Conservation (phyloP, 2,329 filamentous ascomycete genomes). For the Colletotrichum plurivorum region DNA sequence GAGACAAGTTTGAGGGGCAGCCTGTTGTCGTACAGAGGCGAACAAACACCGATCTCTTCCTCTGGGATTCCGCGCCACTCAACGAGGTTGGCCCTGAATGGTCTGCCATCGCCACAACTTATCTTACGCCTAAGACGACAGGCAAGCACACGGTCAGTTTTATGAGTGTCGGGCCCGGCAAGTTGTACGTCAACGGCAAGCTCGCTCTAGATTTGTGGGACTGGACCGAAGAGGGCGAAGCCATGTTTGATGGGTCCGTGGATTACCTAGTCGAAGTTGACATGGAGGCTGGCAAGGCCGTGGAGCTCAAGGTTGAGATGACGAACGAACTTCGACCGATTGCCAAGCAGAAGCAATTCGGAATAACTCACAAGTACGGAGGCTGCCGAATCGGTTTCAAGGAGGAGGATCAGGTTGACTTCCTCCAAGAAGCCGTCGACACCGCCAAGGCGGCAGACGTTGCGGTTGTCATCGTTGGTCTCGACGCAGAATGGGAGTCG, state of each 20-base stretch:
- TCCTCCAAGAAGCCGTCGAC: slow-evolving; percentile 75
- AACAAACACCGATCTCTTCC: slow-evolving; percentile 76
- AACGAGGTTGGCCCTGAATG: slow-evolving; percentile 73
- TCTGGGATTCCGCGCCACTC: slow-evolving; percentile 78
- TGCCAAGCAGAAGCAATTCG: slow-evolving; percentile 70
- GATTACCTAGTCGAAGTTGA: slow-evolving; percentile 74
- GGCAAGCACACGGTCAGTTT: slow-evolving; percentile 78
- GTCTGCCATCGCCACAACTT: slow-evolving; percentile 74
- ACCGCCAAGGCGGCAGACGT: slow-evolving; percentile 75
- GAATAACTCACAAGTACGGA: slow-evolving; percentile 75
- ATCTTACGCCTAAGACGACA: slow-evolving; percentile 69
- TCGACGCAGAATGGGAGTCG: slow-evolving; percentile 83
- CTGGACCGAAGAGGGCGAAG: slow-evolving; percentile 78
- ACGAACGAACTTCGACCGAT: slow-evolving; percentile 76
- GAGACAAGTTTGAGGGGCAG: slow-evolving; percentile 72
- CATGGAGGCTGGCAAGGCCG: slow-evolving; percentile 70
- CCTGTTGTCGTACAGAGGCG: slow-evolving; percentile 71
- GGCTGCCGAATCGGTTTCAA: slow-evolving; percentile 81
- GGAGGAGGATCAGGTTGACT: slow-evolving; percentile 73
- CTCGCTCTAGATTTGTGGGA: slow-evolving; percentile 76
- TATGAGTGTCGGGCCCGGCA: slow-evolving; percentile 76
- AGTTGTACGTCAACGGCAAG: slow-evolving; percentile 71
- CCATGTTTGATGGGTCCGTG: slow-evolving; percentile 78
- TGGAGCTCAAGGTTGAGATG: slow-evolving; percentile 75
- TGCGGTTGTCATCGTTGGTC: slow-evolving; percentile 76